These are phyloP conservation scores for Alnus rubra DNA, from an alignment of 306 rosid genomes.

Conservation along the genomic window DNA sequence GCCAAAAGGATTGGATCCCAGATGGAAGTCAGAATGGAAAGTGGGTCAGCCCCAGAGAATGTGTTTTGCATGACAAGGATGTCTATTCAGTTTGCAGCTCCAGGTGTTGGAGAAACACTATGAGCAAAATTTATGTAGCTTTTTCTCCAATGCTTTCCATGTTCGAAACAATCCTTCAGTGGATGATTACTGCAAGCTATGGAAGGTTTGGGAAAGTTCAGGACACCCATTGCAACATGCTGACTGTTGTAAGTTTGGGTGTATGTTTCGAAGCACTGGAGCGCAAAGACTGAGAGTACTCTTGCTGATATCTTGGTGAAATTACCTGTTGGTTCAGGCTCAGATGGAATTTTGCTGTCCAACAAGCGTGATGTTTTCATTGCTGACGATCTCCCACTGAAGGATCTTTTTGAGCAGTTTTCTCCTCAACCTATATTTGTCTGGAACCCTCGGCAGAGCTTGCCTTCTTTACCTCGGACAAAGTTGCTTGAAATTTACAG, in stretches of 20 bases:
- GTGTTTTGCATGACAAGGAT: conserved; percentile 54
- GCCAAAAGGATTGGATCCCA: conserved; percentile 59
- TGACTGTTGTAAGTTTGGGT: conserved; percentile 67
- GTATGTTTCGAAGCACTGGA: conserved; percentile 42
- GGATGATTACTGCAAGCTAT: conserved; percentile 59
- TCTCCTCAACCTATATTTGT: conserved; percentile 51
- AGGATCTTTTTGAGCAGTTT: conserved; percentile 49
- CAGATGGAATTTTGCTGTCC: conserved; percentile 37
- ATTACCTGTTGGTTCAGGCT: conserved; percentile 48
- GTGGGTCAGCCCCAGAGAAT: conserved; percentile 49
- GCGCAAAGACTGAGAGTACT: conserved; percentile 21
- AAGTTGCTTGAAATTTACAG: conserved; percentile 47
- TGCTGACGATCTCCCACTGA: conserved; percentile 66
- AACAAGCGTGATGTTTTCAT: conserved; percentile 53
- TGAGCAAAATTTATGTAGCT: conserved; percentile 30
- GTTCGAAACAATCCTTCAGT: conserved; percentile 43
- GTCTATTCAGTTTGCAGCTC: conserved; percentile 51
- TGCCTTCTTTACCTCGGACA: conserved; percentile 33
- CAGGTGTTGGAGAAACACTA: conserved; percentile 45
- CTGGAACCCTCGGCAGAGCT: conserved; percentile 61
- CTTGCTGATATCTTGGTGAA: conserved; percentile 43
- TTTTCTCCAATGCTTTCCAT: conserved; percentile 45
- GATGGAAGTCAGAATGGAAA: conserved; percentile 31
- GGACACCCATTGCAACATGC: conserved; percentile 32
- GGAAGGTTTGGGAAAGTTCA: conserved; percentile 72